phyloP scores from a whole-genome alignment of 2,329 filamentous ascomycete genomes.

The Periconia sp. region DNA sequence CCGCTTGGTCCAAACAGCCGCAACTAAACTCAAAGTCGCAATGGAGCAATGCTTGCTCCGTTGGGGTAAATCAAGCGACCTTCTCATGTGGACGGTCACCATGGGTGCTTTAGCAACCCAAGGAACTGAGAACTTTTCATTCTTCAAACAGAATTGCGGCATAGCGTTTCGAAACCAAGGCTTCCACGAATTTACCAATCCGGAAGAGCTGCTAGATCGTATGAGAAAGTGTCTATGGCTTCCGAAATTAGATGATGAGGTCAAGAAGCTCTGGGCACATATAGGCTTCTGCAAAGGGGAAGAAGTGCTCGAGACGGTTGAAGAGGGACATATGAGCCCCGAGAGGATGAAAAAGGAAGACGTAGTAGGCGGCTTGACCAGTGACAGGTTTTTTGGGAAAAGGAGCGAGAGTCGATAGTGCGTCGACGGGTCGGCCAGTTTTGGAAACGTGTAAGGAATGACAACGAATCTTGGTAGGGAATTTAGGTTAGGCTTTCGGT shows the following conservation, averaged over 20 bases:
- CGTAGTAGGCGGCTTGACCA: constrained; percentile 13
- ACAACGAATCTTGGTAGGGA: too few species aligned
- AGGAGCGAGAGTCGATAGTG: constrained; percentile 2
- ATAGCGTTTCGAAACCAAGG: constrained; percentile 17
- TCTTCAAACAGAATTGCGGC: constrained; percentile 26
- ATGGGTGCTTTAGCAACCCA: constrained; percentile 35
- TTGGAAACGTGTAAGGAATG: too few species aligned
- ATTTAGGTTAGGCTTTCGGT: too few species aligned
- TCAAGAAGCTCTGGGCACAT: constrained; percentile 7
- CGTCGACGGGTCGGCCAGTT: too few species aligned
- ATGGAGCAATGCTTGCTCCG: constrained; percentile 20
- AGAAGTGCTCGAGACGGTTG: constrained; percentile 2
- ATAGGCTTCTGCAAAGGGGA: constrained; percentile 8
- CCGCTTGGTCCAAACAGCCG: constrained; percentile 24
- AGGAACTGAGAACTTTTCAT: constrained; percentile 14
- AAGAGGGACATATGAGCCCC: constrained; percentile 3
- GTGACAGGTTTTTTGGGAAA: constrained; percentile 10
- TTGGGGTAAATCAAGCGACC: constrained; percentile 28
- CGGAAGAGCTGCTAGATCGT: constrained; percentile 22
- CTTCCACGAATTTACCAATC: constrained; percentile 11
- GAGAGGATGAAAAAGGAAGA: constrained; percentile 8
- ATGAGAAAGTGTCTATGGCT: constrained; percentile 15
- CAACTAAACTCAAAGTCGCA: constrained; percentile 25
- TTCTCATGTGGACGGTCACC: constrained; percentile 37
- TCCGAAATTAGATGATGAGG: constrained; percentile 1